These are phyloP conservation scores for Tulasnella sp. DNA, from an alignment of 768 basidiomycete species.

Conservation along the genomic window DNA sequence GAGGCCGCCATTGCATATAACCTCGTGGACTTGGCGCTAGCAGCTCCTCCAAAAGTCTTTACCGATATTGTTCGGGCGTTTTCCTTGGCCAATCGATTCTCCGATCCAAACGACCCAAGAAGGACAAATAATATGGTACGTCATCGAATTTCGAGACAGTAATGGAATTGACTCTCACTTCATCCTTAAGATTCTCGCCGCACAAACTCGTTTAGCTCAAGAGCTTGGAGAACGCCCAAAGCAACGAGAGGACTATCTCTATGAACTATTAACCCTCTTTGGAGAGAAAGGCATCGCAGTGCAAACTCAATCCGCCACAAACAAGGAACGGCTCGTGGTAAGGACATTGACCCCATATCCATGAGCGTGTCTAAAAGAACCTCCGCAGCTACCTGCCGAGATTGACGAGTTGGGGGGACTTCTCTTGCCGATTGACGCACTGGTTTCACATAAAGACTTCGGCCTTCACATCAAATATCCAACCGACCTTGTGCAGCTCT, in stretches of 20 bases:
- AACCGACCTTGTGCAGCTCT: slow-evolving; percentile 68
- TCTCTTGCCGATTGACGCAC: slow-evolving; percentile 86
- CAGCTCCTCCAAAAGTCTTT: slow-evolving; percentile 75
- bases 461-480: slow-evolving; percentile 60
- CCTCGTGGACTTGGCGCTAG: slow-evolving; percentile 84
- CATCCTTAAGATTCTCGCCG: no score
- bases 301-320: slow-evolving; percentile 68
- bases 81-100: slow-evolving; percentile 79
- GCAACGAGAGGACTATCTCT: no score
- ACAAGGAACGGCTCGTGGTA: slow-evolving; percentile 34
- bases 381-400: slow-evolving; percentile 72
- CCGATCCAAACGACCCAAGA: slow-evolving; percentile 56
- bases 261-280: slow-evolving; percentile 54
- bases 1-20: slow-evolving; percentile 93
- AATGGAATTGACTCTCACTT: no score
- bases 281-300: slow-evolving; percentile 90
- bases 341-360: neutral
- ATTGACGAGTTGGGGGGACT: slow-evolving; percentile 85
- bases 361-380: slow-evolving; percentile 21
- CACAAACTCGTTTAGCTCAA: no score
- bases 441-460: slow-evolving; percentile 73
- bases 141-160: no score
- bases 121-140: no score
- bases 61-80: slow-evolving; percentile 83
- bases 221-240: no score